Evolutionary conservation across 192 early-diverging fungal genomes (phyloP).

Genomic region (Geranomyces variabilis): DNA sequence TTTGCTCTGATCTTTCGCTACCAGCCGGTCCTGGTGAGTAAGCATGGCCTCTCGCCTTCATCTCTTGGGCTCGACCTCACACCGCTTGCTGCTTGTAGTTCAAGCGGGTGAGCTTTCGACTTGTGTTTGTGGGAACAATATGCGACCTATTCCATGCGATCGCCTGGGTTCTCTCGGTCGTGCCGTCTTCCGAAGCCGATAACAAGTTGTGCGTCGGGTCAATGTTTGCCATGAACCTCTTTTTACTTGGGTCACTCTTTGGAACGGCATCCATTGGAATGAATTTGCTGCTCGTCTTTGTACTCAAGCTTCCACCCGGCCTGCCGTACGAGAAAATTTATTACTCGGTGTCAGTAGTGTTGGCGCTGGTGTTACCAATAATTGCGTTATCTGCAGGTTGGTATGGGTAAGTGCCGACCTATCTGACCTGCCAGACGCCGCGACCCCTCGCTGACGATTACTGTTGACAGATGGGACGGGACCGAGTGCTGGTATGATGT

Average conservation of each 20-base stretch:
- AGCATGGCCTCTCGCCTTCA: no score
- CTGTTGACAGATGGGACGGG: conserved; percentile 26
- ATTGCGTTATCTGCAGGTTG: neutral
- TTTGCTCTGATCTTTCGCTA: conserved; percentile 6
- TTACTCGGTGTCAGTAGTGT: conserved; percentile 2
- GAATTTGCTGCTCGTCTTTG: conserved; percentile 30
- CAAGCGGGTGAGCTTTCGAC: conserved; percentile 21
- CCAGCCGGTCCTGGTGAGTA: conserved; percentile 14
- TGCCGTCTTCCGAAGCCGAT: conserved; percentile 3
- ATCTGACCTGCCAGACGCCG: no score
- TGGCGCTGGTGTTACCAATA: conserved; percentile 18
- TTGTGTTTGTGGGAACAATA: conserved; percentile 5
- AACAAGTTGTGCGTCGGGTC: conserved; percentile 5
- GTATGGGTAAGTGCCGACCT: conserved; percentile 5
- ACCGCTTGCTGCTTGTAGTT: neutral
- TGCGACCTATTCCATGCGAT: conserved; percentile 16
- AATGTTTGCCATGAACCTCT: conserved; percentile 11
- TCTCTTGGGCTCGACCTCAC: no score
- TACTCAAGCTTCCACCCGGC: conserved; percentile 3
- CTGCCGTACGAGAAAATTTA: conserved; percentile 12
- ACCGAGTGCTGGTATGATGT: conserved; percentile 25
- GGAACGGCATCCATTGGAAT: conserved; percentile 21
- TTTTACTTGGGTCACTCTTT: conserved; percentile 23
- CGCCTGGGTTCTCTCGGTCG: neutral
- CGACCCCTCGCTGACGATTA: no score